Evolutionary conservation across 2,329 filamentous ascomycete genomes (phyloP).

Genomic region (Botryotinia narcissicola): DNA sequence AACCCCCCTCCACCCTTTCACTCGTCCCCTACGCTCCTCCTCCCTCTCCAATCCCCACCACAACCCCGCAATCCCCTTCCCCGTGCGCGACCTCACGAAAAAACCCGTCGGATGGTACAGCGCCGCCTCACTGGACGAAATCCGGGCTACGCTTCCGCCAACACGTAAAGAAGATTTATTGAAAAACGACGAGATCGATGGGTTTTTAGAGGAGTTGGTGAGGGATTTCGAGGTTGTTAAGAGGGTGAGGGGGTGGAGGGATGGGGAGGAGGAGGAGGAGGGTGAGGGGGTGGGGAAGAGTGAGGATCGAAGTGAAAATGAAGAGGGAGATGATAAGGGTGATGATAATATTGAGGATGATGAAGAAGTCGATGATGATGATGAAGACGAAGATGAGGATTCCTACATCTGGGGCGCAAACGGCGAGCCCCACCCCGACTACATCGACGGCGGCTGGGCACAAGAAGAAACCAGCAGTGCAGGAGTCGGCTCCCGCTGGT

Average conservation of each 20-base stretch:
- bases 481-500: neutral
- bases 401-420: neutral
- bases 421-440: neutral
- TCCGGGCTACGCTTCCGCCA: neutral
- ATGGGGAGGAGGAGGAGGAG: too few species aligned
- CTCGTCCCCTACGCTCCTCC: accelerated
- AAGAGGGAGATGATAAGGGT: too few species aligned
- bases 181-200: neutral
- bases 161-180: neutral
- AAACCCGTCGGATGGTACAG: neutral
- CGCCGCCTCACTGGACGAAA: neutral
- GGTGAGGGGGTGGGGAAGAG: too few species aligned
- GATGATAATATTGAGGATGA: too few species aligned
- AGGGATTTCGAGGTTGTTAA: neutral
- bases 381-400: neutral
- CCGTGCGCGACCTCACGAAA: neutral
- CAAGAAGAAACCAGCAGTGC: neutral
- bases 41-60: neutral
- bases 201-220: neutral
- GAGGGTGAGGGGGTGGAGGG: neutral
- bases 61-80: accelerated
- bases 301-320: too few species aligned
- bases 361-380: accelerated
- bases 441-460: neutral
- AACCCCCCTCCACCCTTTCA: neutral